Evolutionary conservation across 441 rosid species (phyloP), one percentile per base, ranked within the genome.

Genomic region (Geranium incanum): DNA sequence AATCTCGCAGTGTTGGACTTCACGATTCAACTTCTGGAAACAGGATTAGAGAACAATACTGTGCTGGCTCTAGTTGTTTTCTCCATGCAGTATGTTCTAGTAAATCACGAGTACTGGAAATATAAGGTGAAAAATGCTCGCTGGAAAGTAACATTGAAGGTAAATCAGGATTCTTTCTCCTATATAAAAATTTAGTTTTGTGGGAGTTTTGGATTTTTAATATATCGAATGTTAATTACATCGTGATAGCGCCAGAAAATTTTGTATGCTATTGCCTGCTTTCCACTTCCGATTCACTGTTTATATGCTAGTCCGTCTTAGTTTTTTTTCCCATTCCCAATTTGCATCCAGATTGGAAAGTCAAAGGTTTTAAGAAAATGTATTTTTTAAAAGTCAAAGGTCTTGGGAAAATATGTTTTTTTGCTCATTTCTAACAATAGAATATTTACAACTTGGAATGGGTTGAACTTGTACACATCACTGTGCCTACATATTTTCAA

Each of bases 121-220:
- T 91, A 89, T 81, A 89, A 86, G 82, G 82, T 76, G 81, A 86
- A 81, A 72, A 78, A 79, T 72, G 81, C 79, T 77, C 94, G 97
- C 73, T 91, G 98, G 98, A 85, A 80, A 79, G 85, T 90, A 79
- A 89, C 97, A 70, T 71, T 85, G 70, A 91, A 91, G 96, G 98
- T 91, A 70, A 28, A 12, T n/a, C 38, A 18, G 11, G 65, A 21
- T 59, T 52, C 60, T 4, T n/a, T 52, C 64, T 59, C 64, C 6
- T 19, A 18, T 3, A 7, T 59, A 59, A 4, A 55, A 55, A 16
- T 55, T 55, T 55, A 16, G 6, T 55, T 55, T 4, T 55, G 33
- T 59, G 21, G 21, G 3, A 18, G 12, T 45, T 59, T 19, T 59
- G 64, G 6, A 9, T 19, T 19, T 59, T 59, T 59, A 59, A 19